Evolutionary conservation across 1,139 yeast species (phyloP), one percentile per base, ranked within the genome.

Genomic region (Lodderomyces oxycetoniae): DNA sequence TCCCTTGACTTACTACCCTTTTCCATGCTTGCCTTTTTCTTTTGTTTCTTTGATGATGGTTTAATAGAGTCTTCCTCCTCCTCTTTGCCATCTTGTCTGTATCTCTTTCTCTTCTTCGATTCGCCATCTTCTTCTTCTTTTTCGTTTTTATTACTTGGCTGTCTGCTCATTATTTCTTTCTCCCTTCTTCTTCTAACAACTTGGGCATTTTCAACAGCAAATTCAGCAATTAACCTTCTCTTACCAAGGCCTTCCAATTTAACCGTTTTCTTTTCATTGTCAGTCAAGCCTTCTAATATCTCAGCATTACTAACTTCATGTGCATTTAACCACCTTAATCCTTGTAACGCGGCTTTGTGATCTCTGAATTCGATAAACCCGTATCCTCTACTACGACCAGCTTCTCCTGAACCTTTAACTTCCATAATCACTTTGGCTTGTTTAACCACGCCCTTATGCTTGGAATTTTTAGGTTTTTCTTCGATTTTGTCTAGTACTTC

Each of bases 241-340:
- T 77, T 79, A 31, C 70, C 66, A 31, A 68, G 47, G 4, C 77
- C 75, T 39, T 77, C 83, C 31, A 66, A 49, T 42, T 74, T 64
- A 12, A 76, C 74, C 20, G 56, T 35, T 52, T 76, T 73, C 57
- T 67, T 61, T 57, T 82, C 86, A 34, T 84, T 91, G 5, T 82
- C 93, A 22, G 70, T 64, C 42, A 83, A 57, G 8, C 95, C 95
- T 41, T 72, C 87, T 13, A 74, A 47, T 25, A 86, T 72, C 58
- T 89, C 96, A 7, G 72, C 77, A 30, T 59, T 60, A 0, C 85
- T 63, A 3, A 91, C 95, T 50, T 77, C 82, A 55, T 91, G 96
- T 3, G 95, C 96, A 61, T 91, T 91, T 57, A 91, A 72, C 96
- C 96, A 93, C 67, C 99, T 77, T 41, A 91, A 73, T 4, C 95